Evolutionary conservation across 2,329 filamentous ascomycete genomes (phyloP).

Genomic region (Paecilomyces variotii): DNA sequence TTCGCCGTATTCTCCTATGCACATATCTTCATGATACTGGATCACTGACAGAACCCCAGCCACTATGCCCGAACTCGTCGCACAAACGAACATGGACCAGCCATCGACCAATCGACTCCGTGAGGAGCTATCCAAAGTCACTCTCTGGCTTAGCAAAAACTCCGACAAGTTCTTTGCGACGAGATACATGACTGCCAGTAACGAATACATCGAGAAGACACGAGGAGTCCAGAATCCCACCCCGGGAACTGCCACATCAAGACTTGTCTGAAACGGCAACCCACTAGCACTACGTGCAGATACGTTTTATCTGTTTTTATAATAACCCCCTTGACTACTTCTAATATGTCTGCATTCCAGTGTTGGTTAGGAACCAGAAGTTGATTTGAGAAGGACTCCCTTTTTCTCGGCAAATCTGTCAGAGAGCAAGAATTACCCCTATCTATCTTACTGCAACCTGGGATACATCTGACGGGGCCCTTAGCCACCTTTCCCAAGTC

Average conservation of each 20-base stretch:
- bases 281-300: background rate
- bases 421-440: too few relatives aligned
- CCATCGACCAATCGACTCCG: conserved; percentile 82
- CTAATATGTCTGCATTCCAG: background rate
- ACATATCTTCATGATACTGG: background rate
- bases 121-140: conserved; percentile 82
- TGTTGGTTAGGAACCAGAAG: background rate
- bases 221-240: conserved; percentile 20
- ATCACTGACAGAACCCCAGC: conserved; percentile 44
- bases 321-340: background rate
- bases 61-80: conserved; percentile 82
- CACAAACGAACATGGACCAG: conserved; percentile 95
- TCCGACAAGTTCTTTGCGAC: conserved; percentile 63
- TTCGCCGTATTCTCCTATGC: background rate
- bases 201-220: conserved; percentile 31
- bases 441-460: background rate
- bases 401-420: too few relatives aligned
- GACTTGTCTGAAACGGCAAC: conserved; percentile 13
- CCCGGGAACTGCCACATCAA: conserved; percentile 25
- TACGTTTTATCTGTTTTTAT: background rate
- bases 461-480: background rate
- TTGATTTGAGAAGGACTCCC: background rate
- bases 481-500: background rate
- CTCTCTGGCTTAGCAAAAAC: conserved; percentile 73
- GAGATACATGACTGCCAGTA: conserved; percentile 35